Percentiles rank a stretch among this genome's conserved stretches.
Conservation (phyloP, 1,284 basidiomycete genomes). For the Rhodotorula sp. region DNA sequence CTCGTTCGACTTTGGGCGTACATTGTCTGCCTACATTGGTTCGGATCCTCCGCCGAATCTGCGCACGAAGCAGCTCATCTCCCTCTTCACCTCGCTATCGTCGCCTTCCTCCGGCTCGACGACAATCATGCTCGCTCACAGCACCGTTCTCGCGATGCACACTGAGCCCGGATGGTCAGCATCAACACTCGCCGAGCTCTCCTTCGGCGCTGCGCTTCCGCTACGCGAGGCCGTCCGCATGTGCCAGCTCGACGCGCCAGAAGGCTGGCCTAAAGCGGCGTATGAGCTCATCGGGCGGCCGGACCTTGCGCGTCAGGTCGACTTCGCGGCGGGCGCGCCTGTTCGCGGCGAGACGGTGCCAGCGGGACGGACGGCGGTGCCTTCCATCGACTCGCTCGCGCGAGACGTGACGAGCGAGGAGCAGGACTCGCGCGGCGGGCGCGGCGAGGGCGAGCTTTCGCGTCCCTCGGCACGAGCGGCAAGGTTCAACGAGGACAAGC, state of each 20-base stretch:
- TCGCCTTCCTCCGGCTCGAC: neutral
- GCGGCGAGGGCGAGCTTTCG: conserved; percentile 26
- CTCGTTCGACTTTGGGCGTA: neutral
- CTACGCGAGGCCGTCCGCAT: conserved; percentile 77
- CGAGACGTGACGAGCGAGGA: conserved; percentile 13
- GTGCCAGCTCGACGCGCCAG: conserved; percentile 73
- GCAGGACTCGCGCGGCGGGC: neutral
- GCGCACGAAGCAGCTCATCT: neutral
- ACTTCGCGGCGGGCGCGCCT: neutral
- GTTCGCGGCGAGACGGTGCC: neutral
- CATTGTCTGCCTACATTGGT: conserved; percentile 24
- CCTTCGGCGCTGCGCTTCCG: conserved; percentile 74
- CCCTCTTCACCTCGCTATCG: conserved; percentile 19
- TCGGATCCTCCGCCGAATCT: neutral
- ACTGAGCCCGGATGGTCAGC: conserved; percentile 57
- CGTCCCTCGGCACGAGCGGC: conserved; percentile 47
- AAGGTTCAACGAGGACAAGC: conserved; percentile 69
- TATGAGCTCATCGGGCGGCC: conserved; percentile 76
- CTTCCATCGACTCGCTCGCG: conserved; percentile 5
- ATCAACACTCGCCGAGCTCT: conserved; percentile 56
- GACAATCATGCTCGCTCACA: conserved; percentile 15
- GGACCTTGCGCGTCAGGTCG: conserved; percentile 57
- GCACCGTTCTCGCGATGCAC: conserved; percentile 53
- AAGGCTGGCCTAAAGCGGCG: conserved; percentile 67
- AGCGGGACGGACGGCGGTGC: conserved; percentile 12